Percentiles rank a stretch among this genome's conserved stretches.
These are phyloP conservation scores for Westerdykella ornata DNA, from an alignment of 2,329 filamentous ascomycete genomes.

Conservation along the genomic window DNA sequence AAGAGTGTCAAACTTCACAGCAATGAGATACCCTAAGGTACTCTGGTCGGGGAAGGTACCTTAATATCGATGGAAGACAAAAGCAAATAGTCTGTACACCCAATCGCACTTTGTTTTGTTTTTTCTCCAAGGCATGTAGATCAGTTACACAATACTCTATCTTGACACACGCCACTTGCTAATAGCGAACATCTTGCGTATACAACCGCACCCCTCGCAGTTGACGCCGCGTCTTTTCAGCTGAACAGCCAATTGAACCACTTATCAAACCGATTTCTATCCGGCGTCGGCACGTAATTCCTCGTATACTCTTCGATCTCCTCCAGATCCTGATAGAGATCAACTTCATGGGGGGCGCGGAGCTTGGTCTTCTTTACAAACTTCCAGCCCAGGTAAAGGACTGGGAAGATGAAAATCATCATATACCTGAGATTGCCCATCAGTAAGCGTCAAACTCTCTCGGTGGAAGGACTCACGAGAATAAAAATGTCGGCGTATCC, in stretches of 20 bases:
- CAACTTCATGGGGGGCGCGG: constrained; percentile 52
- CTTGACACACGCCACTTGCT: too few species aligned
- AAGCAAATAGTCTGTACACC: too few species aligned
- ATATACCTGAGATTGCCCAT: constrained; percentile 47
- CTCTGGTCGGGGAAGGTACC: too few species aligned
- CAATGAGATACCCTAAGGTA: too few species aligned
- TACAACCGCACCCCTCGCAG: too few species aligned
- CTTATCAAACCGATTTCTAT: constrained; percentile 42
- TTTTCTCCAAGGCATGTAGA: too few species aligned
- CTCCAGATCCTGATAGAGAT: constrained; percentile 56
- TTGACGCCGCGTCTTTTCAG: constrained; percentile 1
- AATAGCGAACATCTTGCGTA: too few species aligned
- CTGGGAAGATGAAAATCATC: constrained; percentile 64
- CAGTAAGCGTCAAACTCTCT: background rate
- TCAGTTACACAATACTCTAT: too few species aligned
- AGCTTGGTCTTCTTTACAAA: constrained; percentile 57
- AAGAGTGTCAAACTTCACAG: too few species aligned
- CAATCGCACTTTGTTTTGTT: too few species aligned
- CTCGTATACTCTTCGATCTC: constrained; percentile 63
- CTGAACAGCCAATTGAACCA: constrained; percentile 44
- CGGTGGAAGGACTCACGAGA: constrained; percentile 47
- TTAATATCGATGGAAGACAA: too few species aligned
- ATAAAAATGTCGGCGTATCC: constrained; percentile 64
- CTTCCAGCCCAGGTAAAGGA: constrained; percentile 67
- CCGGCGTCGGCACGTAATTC: constrained; percentile 50